Percentiles rank a stretch among this genome's conserved stretches.
Conservation (phyloP, 2,329 filamentous ascomycete species). For the Sphaerulina populicola region DNA sequence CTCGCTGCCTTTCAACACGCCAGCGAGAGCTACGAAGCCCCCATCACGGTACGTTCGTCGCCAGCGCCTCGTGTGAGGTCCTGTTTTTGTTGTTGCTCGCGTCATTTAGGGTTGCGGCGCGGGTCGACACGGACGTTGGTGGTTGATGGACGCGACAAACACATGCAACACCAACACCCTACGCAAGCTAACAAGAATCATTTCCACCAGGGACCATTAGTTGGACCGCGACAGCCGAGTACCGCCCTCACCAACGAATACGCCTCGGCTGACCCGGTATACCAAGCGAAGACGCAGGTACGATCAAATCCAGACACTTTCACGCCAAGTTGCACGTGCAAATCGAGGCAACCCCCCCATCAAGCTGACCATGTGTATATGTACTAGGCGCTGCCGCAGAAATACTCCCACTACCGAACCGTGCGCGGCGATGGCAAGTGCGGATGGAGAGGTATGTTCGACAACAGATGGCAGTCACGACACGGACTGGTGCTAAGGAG, state of each 20-base stretch:
- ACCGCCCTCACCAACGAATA: slow-evolving; percentile 75
- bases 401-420: slow-evolving; percentile 78
- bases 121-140: slow-evolving; percentile 11
- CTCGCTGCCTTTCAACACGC: slow-evolving; percentile 55
- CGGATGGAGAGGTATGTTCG: slow-evolving; percentile 81
- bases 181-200: slow-evolving; percentile 12
- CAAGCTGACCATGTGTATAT: slow-evolving; percentile 1
- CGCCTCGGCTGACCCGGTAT: slow-evolving; percentile 75
- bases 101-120: slow-evolving; percentile 22
- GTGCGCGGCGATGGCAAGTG: slow-evolving; percentile 92
- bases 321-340: slow-evolving; percentile 5
- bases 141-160: slow-evolving; percentile 9
- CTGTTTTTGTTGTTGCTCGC: slow-evolving; percentile 7
- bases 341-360: background rate
- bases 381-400: slow-evolving; percentile 63
- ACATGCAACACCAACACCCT: too few relatives aligned
- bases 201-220: slow-evolving; percentile 62
- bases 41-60: slow-evolving; percentile 45
- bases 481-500: slow-evolving; percentile 11
- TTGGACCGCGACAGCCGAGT: slow-evolving; percentile 70
- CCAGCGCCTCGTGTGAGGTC: slow-evolving; percentile 8
- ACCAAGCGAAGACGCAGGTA: slow-evolving; percentile 80
- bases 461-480: slow-evolving; percentile 10
- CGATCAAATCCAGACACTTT: slow-evolving; percentile 31
- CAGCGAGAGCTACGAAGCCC: slow-evolving; percentile 53